Evolutionary conservation across 176 grass and related monocot genomes (phyloP).

Genomic region (Microstegium vimineum): DNA sequence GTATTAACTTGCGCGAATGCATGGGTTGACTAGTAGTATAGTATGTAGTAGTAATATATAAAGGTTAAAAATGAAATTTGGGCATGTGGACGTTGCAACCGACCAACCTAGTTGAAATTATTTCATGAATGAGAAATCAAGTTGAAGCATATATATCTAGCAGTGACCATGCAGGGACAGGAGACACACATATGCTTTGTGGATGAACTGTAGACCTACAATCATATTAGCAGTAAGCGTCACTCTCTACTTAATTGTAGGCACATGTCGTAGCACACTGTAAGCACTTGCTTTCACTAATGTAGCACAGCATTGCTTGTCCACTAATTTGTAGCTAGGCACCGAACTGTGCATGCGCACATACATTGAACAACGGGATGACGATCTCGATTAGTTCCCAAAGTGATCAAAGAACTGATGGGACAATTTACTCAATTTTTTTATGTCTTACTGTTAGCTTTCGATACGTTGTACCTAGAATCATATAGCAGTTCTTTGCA

Average conservation of each 20-base stretch:
- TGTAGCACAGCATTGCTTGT: constrained; percentile 35
- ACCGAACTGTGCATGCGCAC: constrained; percentile 26
- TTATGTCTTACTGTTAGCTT: neutral
- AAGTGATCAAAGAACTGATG: constrained; percentile 22
- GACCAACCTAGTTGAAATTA: neutral
- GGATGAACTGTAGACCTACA: neutral
- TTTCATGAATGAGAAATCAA: neutral
- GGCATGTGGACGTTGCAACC: neutral
- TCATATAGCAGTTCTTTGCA: neutral
- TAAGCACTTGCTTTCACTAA: constrained; percentile 28
- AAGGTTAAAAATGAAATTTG: neutral
- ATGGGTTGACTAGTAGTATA: neutral
- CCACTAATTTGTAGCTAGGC: constrained; percentile 38
- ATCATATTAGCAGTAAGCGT: constrained; percentile 13
- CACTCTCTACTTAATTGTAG: neutral
- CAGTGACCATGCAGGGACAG: neutral
- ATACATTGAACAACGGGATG: constrained; percentile 27
- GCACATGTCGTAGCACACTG: constrained; percentile 21
- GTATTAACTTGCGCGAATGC: too few relatives aligned
- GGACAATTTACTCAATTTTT: constrained; percentile 24
- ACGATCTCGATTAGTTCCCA: constrained; percentile 40
- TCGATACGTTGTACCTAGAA: neutral
- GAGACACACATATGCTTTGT: neutral
- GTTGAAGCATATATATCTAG: neutral
- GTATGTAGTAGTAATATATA: neutral